Base-by-base conservation (phyloP, 257 asterid species). In the Ophiorrhiza pumila region DNA sequence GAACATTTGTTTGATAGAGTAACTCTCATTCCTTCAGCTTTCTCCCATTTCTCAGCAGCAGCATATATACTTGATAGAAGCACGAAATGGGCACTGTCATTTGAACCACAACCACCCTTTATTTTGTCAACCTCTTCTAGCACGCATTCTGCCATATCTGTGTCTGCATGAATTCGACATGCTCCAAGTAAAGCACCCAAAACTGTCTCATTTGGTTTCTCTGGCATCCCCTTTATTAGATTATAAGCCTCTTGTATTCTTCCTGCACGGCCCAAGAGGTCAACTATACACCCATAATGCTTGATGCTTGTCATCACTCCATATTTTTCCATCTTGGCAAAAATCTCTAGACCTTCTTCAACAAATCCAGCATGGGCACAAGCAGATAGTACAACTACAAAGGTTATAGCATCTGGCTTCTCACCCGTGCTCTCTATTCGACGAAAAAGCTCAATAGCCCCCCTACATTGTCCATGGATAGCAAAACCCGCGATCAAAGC, bases 331-430 rank as follows among this genome's bases (percentile, higher is more conserved):
- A 90, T 87, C 83, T 85, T 84, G 56, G 85, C 65, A 71, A 90
- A 90, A 31, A 74, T 65, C 62, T 82, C 81, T 61, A 92, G 77
- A 65, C 97, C 97, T 81, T 87, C 87, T 56, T 92, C 85, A 49
- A 87, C 89, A 56, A 85, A 78, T 76, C 98, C 97, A 27, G 95
- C 91, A 70, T 90, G 96, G 9, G 84, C 91, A 78, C 97, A 92
- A 37, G 96, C 98, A 14, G 93, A 83, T 55, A 90, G 81, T 76
- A 92, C 86, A 37, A 90, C 81, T 0, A 92, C 81, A 70, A 89
- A 86, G 18, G 97, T 90, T 65, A 92, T 84, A 50, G 65, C 76
- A 31, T 92, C 84, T 2, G 87, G 93, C 65, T 73, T 80, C 72
- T 81, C 84, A 29, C 81, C 84, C 0, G 84, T 74, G 61, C 69